A percentile compares a stretch with the other conserved stretches of the same genome.
Conservation (phyloP, 371 early-diverging fungal species). For the Apophysomyces variabilis region DNA sequence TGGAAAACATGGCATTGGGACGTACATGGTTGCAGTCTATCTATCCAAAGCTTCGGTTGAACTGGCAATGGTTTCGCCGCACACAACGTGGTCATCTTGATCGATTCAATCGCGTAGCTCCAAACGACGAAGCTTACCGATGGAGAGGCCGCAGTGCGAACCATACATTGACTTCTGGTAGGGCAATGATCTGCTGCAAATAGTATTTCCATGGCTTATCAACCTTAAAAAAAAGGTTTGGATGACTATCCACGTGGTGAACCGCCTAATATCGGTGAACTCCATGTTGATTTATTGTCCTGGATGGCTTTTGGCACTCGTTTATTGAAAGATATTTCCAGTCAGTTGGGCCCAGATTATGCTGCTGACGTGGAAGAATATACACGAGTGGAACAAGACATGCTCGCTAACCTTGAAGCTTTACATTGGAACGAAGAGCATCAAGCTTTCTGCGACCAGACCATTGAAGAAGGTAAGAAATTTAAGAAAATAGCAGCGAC, state of each 20-base stretch:
- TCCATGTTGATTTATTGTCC: conserved; percentile 88
- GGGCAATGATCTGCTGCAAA: conserved; percentile 6
- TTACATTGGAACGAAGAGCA: conserved; percentile 83
- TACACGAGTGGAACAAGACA: conserved; percentile 49
- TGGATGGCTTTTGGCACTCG: conserved; percentile 89
- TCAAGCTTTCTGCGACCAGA: conserved; percentile 81
- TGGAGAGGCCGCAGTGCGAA: conserved; percentile 90
- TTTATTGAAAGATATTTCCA: conserved; percentile 71
- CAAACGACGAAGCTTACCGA: conserved; percentile 74
- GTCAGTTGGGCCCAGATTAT: conserved; percentile 56
- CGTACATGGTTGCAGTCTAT: conserved; percentile 60
- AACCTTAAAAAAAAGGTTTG: conserved; percentile 56
- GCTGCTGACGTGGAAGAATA: conserved; percentile 59
- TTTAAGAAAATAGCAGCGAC: background rate
- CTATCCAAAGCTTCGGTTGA: conserved; percentile 71
- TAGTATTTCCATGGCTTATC: too few relatives aligned
- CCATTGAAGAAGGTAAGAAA: conserved; percentile 49
- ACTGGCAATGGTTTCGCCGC: conserved; percentile 82
- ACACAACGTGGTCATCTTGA: conserved; percentile 79
- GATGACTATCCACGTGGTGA: conserved; percentile 95
- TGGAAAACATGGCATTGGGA: conserved; percentile 54
- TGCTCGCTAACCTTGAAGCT: conserved; percentile 49
- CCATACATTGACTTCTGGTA: conserved; percentile 90
- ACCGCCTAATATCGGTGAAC: conserved; percentile 77
- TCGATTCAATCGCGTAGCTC: conserved; percentile 58